Base-by-base conservation (phyloP, 257 asterid species). In the Solanum pimpinellifolium region DNA sequence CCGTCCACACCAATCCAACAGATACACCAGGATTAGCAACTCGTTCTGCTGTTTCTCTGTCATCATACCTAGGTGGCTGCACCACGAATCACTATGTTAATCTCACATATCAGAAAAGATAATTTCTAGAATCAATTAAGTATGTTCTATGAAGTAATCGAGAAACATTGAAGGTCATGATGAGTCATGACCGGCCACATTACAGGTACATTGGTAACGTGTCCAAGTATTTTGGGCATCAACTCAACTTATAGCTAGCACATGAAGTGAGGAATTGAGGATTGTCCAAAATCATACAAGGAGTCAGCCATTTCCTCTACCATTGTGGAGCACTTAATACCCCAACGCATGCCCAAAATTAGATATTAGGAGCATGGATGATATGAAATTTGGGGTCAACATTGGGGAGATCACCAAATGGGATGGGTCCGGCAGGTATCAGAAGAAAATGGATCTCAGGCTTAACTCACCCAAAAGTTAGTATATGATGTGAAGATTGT, bases 31-130 rank as follows among this genome's bases (percentile, higher is more conserved):
- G 96, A 78, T 94, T 92, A 47, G 98, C 90, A 90, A 96, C 98
- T 81, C 99, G 94, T 29, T 97, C 98, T 83, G 97, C 98, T 23
- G 97, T 92, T 92, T 96, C 99, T 90, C 83, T 93, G 85, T 96
- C 99, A 88, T 97, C 98, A 89, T 93, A 96, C 91, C 93, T 95
- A 20, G 99, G 94, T 77, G 99, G 99, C 99, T 96, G 93, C 86
- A 88, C 76, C 65, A 85, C 90, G 75, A 86, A 29, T 85, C 16
- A 88, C 83, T 89, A 62, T 23, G 87, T 66, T 70, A 70, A 85
- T 33, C 60, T 87, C 88, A 88, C 46, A 35, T 65, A 70, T 59
- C 39, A 8, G n/a, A 21, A n/a, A 47, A 86, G 5, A 77, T 72
- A 72, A 47, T 33, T 4, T 69, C n/a, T 44, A 84, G 66, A 60